phyloP scores from a whole-genome alignment of 257 asterid genomes.

The Linderniella brevidens region DNA sequence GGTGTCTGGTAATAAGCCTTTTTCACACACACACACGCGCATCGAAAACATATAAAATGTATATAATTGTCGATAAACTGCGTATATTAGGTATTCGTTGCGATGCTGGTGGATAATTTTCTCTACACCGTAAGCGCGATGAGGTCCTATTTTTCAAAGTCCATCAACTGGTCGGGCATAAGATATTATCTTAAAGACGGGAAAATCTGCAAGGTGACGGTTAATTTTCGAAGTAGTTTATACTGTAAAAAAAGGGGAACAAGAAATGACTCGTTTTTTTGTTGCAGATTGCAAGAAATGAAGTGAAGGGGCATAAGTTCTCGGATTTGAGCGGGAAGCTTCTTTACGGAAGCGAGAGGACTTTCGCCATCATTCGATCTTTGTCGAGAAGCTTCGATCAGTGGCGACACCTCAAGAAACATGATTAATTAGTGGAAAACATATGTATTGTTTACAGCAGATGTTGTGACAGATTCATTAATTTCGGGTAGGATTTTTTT shows the following conservation, averaged over 20 bases:
- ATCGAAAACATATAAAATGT: neutral
- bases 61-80: neutral
- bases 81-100: slow-evolving; percentile 49
- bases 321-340: slow-evolving; percentile 93
- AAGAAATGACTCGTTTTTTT: neutral
- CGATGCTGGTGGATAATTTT: slow-evolving; percentile 89
- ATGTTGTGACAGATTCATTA: too few species aligned
- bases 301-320: slow-evolving; percentile 74
- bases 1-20: slow-evolving; percentile 64
- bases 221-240: neutral
- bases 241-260: neutral
- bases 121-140: slow-evolving; percentile 77
- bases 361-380: slow-evolving; percentile 39
- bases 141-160: slow-evolving; percentile 84
- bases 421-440: slow-evolving; percentile 13
- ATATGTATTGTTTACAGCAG: too few species aligned
- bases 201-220: slow-evolving; percentile 61
- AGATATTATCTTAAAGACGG: slow-evolving; percentile 82
- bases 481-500: too few species aligned
- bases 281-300: slow-evolving; percentile 79
- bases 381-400: slow-evolving; percentile 46
- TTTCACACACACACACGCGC: neutral
- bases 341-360: slow-evolving; percentile 64
- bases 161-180: slow-evolving; percentile 94
- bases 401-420: slow-evolving; percentile 71